Evolutionary conservation across 140 eudicot genomes (phyloP), one percentile per base, ranked within the genome.

Genomic region (Senecio squalidus): DNA sequence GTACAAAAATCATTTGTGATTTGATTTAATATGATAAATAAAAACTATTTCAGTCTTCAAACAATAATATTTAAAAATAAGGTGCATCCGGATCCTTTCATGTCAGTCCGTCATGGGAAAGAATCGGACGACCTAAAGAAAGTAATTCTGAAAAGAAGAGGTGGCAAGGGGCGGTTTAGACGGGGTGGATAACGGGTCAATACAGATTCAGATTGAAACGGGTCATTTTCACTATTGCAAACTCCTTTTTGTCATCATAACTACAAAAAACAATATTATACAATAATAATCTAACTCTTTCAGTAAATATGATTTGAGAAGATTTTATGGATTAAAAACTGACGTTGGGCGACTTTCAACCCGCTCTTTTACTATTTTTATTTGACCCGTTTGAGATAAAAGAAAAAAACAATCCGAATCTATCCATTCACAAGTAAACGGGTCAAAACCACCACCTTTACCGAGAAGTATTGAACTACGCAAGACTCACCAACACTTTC

Each of bases 401-500:
- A n/a, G n/a, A n/a, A n/a, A n/a, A n/a, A n/a, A n/a, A 4, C 1
- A 0, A 38, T 15, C 49, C 49, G 16, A 43, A 43, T 11, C 44
- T 3, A 2, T 23, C n/a, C 44, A 38, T 38, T 31, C 38, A 31
- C 38, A 31, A 31, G 0, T 31, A 31, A 31, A 4, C 9, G n/a
- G 44, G 44, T 2, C 13, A 15, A 38, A 9, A 8, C 10, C 10
- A n/a, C n/a, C n/a, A n/a, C n/a, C n/a, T n/a, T n/a, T 11, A 20
- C 13, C 4, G 4, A 48, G 22, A 48, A 0, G 4, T 41, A 44
- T 53, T 18, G 46, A 34, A 31, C 16, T 5, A 71, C 17, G n/a
- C 9, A 67, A 54, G 51, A 20, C 95, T 79, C 75, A 92, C 99
- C 99, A 46, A 92, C 71, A 61, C 76, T 77, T 82, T 92, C 94